Evolutionary conservation across 2,329 filamentous ascomycete genomes (phyloP), one percentile per base, ranked within the genome.

Genomic region (Fusarium buxicola): DNA sequence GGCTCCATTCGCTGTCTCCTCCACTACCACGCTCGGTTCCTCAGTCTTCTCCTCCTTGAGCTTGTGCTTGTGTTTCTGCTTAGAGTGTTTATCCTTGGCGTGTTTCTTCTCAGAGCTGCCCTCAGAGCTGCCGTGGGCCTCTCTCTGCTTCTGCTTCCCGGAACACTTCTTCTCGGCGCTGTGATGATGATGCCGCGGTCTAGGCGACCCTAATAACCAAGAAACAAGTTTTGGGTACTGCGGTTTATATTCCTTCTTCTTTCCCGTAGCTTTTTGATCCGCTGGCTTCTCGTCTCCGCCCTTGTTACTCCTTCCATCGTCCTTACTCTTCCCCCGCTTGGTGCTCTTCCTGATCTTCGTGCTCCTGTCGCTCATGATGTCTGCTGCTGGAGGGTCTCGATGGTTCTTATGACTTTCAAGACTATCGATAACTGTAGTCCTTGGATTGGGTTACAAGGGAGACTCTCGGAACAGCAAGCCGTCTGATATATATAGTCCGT

Each of bases 401-500:
- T 21, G 32, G 16, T 16, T 25, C 24, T 16, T 15, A 18, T 12
- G 24, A 16, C 41, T 16, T 36, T 47, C 35, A 18, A 16, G 18
- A 18, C n/a, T 47, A 18, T 40, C 24, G 6, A 16, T 27, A 25
- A 40, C 13, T 45, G 24, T 27, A 16, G 15, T 58, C 18, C 4
- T 15, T 7, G 13, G 24, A 34, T 24, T 13, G 16, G 30, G 39
- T 25, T 25, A 10, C 31, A 39, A 30, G 30, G 40, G 11, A 11
- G 8, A 3, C 9, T 18, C 30, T 34, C 7, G 9, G 5, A 47
- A 27, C 28, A 4, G 10, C 27, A 25, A 28, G 24, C 25, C 8
- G 13, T 12, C 24, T 21, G 5, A n/a, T 46, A 43, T 59, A 63
- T 56, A 60, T 43, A 60, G 15, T 34, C 24, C 48, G 31, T 45